Percentiles rank a stretch among this genome's conserved stretches.
These are phyloP conservation scores for Raddia guianensis DNA, from an alignment of 176 grass and related monocot species.

Conservation along the genomic window DNA sequence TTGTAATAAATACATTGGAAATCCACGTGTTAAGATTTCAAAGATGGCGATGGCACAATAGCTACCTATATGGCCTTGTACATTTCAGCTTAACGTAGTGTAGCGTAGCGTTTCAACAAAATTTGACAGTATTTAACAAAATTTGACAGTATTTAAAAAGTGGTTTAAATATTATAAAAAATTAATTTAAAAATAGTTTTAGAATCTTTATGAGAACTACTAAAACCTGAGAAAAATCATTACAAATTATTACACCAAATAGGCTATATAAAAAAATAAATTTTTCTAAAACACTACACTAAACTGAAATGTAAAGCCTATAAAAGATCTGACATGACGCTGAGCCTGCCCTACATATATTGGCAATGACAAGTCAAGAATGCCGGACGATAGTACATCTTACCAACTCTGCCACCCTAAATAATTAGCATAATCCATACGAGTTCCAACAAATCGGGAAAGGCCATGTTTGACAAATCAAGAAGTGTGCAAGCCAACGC, in stretches of 20 bases:
- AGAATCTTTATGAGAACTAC: too few species aligned
- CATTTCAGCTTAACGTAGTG: too few species aligned
- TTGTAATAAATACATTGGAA: background rate
- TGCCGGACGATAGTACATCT: background rate
- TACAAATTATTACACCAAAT: too few species aligned
- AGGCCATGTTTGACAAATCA: conserved; percentile 29
- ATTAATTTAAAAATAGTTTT: too few species aligned
- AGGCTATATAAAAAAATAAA: too few species aligned
- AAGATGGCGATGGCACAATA: conserved; percentile 4
- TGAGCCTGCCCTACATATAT: conserved; percentile 18
- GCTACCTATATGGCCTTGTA: background rate
- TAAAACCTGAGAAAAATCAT: too few species aligned
- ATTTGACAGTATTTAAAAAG: too few species aligned
- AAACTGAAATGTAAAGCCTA: too few species aligned
- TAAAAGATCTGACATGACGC: background rate
- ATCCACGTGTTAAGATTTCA: background rate
- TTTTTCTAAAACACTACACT: too few species aligned
- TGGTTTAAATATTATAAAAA: too few species aligned
- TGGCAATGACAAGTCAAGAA: conserved; percentile 20
- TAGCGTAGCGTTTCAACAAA: too few species aligned
- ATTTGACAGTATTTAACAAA: too few species aligned
- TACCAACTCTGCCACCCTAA: conserved; percentile 26
- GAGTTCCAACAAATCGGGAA: conserved; percentile 29
- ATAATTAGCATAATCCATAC: conserved; percentile 9
- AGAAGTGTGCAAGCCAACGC: conserved; percentile 41